Conservation (phyloP, 169 alveolate species). For the Plasmodium gaboni region DNA sequence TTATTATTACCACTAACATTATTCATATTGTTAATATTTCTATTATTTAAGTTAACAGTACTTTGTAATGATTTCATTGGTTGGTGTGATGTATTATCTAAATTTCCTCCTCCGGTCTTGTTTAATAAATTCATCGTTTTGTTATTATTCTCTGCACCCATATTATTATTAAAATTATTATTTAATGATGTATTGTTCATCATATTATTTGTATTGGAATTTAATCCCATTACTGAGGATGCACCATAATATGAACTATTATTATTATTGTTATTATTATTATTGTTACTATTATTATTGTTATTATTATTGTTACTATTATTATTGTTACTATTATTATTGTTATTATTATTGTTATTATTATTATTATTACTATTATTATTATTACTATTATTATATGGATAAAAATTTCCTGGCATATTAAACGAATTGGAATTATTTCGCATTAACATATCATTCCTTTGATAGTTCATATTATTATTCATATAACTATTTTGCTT, state of each 20-base stretch:
- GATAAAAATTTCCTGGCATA: constrained; percentile 67
- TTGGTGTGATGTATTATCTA: constrained; percentile 19
- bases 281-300: background rate
- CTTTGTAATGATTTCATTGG: constrained; percentile 18
- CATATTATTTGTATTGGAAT: background rate
- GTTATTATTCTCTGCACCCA: constrained; percentile 6
- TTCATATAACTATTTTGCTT: constrained; percentile 25
- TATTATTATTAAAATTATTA: no score
- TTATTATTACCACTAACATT: background rate
- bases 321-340: background rate
- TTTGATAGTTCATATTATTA: constrained; percentile 31
- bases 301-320: background rate
- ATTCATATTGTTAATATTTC: constrained; percentile 12
- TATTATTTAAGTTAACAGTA: constrained; percentile 4
- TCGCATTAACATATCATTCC: constrained; percentile 50
- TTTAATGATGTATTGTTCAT: background rate
- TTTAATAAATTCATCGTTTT: constrained; percentile 1
- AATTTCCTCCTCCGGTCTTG: constrained; percentile 10
- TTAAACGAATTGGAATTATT: constrained; percentile 31
- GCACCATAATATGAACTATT: constrained; percentile 20
- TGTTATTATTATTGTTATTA: constrained; percentile 3
- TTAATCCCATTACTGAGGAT: no score
- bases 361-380: constrained; percentile 8
- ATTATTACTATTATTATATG: constrained; percentile 40
- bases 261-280: background rate